A percentile compares a stretch with the other conserved stretches of the same genome.
Evolutionary conservation across 2,329 filamentous ascomycete species (phyloP).

Genomic region (Diaporthe sp.): DNA sequence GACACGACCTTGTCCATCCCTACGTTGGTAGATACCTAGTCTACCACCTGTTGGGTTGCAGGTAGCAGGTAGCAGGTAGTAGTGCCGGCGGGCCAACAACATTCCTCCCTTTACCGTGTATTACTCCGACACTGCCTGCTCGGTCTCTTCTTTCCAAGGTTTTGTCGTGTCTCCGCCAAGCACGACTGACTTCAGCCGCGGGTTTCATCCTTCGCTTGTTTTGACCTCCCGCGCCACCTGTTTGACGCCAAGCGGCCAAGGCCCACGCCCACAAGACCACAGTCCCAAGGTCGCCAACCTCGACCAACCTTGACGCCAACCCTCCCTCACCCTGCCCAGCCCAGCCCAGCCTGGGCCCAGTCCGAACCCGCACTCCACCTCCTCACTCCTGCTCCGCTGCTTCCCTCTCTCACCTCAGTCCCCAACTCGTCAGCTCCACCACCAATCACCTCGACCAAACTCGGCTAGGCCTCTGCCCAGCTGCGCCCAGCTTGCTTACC

Average conservation of each 20-base stretch:
- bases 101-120: background rate
- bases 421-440: slow-evolving; percentile 3
- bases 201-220: slow-evolving; percentile 39
- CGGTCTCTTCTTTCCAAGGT: slow-evolving; percentile 14
- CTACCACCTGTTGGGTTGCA: background rate
- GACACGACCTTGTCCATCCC: background rate
- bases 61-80: background rate
- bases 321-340: slow-evolving; percentile 23
- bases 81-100: slow-evolving; percentile 7
- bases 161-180: slow-evolving; percentile 32
- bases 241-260: slow-evolving; percentile 35
- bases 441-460: slow-evolving; percentile 32
- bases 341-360: slow-evolving; percentile 32
- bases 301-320: slow-evolving; percentile 17
- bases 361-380: slow-evolving; percentile 30
- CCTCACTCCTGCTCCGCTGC: slow-evolving; percentile 14
- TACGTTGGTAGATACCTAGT: background rate
- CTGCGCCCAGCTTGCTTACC: slow-evolving; percentile 28
- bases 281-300: background rate
- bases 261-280: slow-evolving; percentile 11
- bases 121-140: slow-evolving; percentile 3
- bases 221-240: slow-evolving; percentile 24
- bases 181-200: slow-evolving; percentile 34
- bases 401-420: background rate
- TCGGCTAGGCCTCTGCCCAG: slow-evolving; percentile 23